Evolutionary conservation across 202 grass and related monocot species (phyloP).

Genomic region (Panicum virgatum): DNA sequence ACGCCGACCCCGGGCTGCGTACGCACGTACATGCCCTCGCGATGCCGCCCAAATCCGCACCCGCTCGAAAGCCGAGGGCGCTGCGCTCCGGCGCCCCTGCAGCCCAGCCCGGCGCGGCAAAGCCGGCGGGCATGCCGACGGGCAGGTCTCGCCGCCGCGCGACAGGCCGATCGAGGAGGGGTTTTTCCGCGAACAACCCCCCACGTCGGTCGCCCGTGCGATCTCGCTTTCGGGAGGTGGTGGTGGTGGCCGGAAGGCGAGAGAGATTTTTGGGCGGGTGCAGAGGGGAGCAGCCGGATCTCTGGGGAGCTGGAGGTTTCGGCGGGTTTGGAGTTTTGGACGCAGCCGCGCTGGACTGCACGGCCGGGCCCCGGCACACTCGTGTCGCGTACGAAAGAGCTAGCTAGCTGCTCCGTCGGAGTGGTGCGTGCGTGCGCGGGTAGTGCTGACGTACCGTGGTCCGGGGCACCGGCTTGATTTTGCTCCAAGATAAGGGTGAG

Average conservation of each 20-base stretch:
- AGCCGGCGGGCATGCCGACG: neutral
- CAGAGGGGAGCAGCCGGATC: slow-evolving; percentile 39
- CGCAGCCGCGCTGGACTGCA: slow-evolving; percentile 15
- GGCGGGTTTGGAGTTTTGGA: slow-evolving; percentile 6
- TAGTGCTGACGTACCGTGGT: neutral
- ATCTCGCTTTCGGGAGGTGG: neutral
- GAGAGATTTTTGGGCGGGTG: neutral
- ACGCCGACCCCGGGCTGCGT: neutral
- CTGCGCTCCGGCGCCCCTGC: neutral
- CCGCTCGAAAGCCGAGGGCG: slow-evolving; percentile 14
- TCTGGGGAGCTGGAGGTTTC: neutral
- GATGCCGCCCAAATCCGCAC: slow-evolving; percentile 37
- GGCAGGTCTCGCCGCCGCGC: too few species aligned
- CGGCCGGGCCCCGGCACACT: neutral
- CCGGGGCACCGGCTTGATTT: neutral
- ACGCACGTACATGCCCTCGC: slow-evolving; percentile 27
- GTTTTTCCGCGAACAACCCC: too few species aligned
- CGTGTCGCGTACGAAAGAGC: neutral
- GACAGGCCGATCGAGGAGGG: too few species aligned
- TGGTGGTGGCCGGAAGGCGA: neutral
- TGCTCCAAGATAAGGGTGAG: neutral
- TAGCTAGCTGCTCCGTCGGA: too few species aligned
- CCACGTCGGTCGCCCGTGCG: too few species aligned
- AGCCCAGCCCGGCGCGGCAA: slow-evolving; percentile 7
- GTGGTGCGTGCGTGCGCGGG: neutral